Evolutionary conservation across 441 rosid species (phyloP).

Genomic region (Arabidopsis lyrata): DNA sequence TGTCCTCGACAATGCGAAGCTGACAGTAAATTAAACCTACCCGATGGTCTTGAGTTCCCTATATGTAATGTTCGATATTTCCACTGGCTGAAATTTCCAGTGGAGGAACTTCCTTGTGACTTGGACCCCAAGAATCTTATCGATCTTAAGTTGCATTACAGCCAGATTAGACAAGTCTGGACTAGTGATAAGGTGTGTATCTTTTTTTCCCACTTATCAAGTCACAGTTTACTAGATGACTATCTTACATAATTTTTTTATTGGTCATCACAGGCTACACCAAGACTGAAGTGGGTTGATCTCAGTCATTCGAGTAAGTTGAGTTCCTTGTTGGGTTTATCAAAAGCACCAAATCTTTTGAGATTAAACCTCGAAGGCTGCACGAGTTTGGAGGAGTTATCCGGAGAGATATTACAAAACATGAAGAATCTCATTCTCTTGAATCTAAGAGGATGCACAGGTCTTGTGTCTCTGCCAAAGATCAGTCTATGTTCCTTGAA

Average conservation of each 20-base stretch:
- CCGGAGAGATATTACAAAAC: background rate
- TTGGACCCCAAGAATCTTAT: conserved; percentile 25
- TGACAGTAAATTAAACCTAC: background rate
- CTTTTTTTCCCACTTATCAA: background rate
- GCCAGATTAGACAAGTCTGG: background rate
- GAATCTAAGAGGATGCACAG: conserved; percentile 27
- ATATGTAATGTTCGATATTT: conserved; percentile 1
- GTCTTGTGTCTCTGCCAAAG: background rate
- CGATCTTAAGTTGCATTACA: conserved; percentile 26
- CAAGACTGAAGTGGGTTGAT: conserved; percentile 21
- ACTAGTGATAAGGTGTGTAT: conserved; percentile 2
- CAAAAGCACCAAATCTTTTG: conserved; percentile 15
- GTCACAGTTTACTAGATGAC: background rate
- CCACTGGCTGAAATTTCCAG: conserved; percentile 4
- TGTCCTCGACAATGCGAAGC: background rate
- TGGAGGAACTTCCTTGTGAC: conserved; percentile 5
- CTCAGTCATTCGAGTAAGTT: conserved; percentile 6
- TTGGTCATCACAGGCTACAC: background rate
- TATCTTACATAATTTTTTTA: background rate
- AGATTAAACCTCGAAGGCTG: conserved; percentile 30
- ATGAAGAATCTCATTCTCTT: background rate
- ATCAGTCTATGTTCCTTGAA: background rate
- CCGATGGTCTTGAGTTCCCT: background rate
- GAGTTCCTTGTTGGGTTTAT: background rate
- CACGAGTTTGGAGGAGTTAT: conserved; percentile 13